Base-by-base conservation (phyloP, 306 rosid species). In the Casuarina glauca region DNA sequence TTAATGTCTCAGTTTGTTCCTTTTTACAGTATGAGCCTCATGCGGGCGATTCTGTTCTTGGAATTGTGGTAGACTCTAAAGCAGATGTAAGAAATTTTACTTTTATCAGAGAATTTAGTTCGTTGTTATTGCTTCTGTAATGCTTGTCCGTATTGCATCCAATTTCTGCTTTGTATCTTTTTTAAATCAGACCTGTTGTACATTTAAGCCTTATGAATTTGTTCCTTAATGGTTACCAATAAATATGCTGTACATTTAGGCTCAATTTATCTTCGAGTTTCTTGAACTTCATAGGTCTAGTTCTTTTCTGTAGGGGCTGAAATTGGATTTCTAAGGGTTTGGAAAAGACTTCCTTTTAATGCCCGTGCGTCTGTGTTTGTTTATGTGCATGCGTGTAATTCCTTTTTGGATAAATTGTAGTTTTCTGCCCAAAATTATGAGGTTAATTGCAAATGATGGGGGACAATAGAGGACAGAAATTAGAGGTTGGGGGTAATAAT, bases 61-160 rank as follows among this genome's bases (percentile, higher is more conserved):
- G 99, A 80, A 91, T 95, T 68, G 90, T 95, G 77, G 89, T 87
- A 43, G 97, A 95, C 89, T 78, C 89, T 74, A 89, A 86, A 90
- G 80, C 93, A 13, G 99, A 95, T 80, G 99, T 95, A 92, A 91
- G 97, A 46, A 71, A 9, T 12, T 71, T 54, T 72, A 26, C 61
- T 49, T 26, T 72, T 78, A 44, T 53, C 61, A 73, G 13, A 64
- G 52, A 43, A n/a, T 73, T 67, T 35, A 5, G 19, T 77, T 57
- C 43, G 19, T 10, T 38, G 42, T 50, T 64, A 20, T 62, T 53
- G 53, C 19, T 79, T 72, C 13, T 45, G 9, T n/a, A 19, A 49
- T 74, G 74, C 74, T 45, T 20, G 19, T n/a, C 57, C 57, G 41
- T 41, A 39, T 50, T 44, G 43, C 58, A 35, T 53, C 42, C 13